phyloP scores from a whole-genome alignment of 2,329 filamentous ascomycete species.

The Colletotrichum aenigma region DNA sequence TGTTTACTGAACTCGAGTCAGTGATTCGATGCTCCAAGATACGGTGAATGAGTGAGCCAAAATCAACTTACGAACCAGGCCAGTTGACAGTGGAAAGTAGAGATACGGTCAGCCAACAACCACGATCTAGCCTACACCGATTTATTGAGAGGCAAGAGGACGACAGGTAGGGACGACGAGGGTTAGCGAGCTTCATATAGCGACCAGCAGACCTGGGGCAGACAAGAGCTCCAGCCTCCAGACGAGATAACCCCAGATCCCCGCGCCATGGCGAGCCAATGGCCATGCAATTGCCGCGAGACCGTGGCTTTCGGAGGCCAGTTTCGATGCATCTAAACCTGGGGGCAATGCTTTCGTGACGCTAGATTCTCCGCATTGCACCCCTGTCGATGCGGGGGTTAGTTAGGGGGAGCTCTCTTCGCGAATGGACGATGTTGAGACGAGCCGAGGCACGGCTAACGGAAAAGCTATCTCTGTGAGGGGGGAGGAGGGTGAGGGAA shows the following conservation, averaged over 20 bases:
- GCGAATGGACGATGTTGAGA: neutral
- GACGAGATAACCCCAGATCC: neutral
- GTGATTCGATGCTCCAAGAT: neutral
- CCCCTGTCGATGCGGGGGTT: slow-evolving; percentile 16
- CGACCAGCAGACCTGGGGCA: neutral
- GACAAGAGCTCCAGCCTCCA: neutral
- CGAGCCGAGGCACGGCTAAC: neutral
- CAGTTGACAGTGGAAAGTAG: neutral
- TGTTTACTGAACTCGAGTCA: neutral
- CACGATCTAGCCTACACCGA: neutral
- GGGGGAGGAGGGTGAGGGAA: neutral
- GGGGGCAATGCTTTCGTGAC: slow-evolving; percentile 2
- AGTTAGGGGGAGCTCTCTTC: neutral
- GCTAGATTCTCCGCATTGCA: slow-evolving; percentile 6
- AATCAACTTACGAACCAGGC: neutral
- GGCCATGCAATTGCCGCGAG: neutral
- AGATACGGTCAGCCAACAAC: neutral
- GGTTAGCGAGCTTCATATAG: neutral
- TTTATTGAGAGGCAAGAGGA: neutral
- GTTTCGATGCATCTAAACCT: neutral
- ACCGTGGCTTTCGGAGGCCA: neutral
- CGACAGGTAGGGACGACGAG: neutral
- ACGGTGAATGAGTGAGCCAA: neutral
- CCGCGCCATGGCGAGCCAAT: neutral
- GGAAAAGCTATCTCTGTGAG: neutral